A percentile compares a stretch with the other conserved stretches of the same genome.
These are phyloP conservation scores for Ustilago cynodontis DNA, from an alignment of 1,284 basidiomycete genomes.

Conservation along the genomic window DNA sequence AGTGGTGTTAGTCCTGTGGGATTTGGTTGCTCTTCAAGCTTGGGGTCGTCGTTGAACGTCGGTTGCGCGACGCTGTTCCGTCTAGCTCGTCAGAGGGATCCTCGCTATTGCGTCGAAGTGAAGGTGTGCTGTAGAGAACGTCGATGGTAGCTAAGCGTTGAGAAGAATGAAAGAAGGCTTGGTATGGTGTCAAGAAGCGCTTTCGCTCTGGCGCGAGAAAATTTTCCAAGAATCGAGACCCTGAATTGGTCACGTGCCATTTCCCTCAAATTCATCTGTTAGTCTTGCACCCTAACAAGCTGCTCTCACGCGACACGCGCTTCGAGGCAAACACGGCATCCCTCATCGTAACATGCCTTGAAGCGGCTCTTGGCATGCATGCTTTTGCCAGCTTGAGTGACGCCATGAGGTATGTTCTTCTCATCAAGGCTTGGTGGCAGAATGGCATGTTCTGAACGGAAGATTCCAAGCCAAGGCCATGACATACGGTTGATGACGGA, in stretches of 20 bases:
- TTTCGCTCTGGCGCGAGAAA: constrained; percentile 11
- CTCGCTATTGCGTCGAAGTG: no score
- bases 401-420: constrained; percentile 6
- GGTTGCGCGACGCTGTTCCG: no score
- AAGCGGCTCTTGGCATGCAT: background rate
- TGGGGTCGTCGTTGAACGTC: no score
- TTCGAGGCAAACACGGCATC: background rate
- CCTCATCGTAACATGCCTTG: constrained; percentile 8
- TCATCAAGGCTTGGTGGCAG: background rate
- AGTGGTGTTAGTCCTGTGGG: background rate
- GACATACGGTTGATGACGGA: no score
- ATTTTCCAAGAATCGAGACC: constrained; percentile 12
- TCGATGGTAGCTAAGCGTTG: background rate
- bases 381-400: background rate
- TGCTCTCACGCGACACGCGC: background rate
- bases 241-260: constrained; percentile 16
- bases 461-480: background rate
- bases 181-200: constrained; percentile 8
- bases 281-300: background rate
- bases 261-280: background rate
- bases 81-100: no score
- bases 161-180: background rate
- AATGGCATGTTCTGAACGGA: background rate
- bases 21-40: background rate
- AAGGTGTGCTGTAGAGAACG: no score